Evolutionary conservation across 129 eudicot species (phyloP), one percentile per base, ranked within the genome.

Genomic region (Tagetes patula): DNA sequence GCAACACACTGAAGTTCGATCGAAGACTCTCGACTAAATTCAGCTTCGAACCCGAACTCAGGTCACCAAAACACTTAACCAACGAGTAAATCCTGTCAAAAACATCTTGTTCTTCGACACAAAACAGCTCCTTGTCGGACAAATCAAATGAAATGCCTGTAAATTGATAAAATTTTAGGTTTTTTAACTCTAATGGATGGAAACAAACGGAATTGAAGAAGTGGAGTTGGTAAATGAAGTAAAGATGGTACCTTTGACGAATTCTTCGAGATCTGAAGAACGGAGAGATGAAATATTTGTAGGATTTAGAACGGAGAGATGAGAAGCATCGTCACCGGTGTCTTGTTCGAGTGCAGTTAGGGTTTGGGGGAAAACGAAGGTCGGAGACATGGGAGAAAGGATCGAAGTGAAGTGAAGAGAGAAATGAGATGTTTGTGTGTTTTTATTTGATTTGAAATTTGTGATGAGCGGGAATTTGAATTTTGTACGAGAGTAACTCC

Each of bases 1-100:
- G 85, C 77, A 94, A 65, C 38, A 94, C 98, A 72, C 96, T 94
- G 69, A 94, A 82, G 72, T 94, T 94, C 1, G 97, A 94, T 79
- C 97, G 81, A 6, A 94, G 77, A 52, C 89, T 80, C 84, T 94
- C 99, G 45, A 86, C 92, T 71, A 94, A 63, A 82, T 88, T 90
- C 80, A 86, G 47, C 84, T 90, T 94, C 61, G 85, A 87, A 33
- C 79, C 74, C 1, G 89, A 79, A 36, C 82, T 66, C 37, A 94
- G 86, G 39, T 63, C 10, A 7, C 65, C 71, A 53, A 87, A 94
- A 8, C 62, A 79, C 82, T 88, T 88, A 36, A 90, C 70, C 54
- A 90, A 20, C 0, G 99, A 94, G 74, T 90, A 94, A 0, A 86
- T 91, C 33, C 91, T 80, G 65, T 94, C 99, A 62, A 94, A 94